Conservation (phyloP, 1,284 basidiomycete genomes). For the Athelia psychrophila region DNA sequence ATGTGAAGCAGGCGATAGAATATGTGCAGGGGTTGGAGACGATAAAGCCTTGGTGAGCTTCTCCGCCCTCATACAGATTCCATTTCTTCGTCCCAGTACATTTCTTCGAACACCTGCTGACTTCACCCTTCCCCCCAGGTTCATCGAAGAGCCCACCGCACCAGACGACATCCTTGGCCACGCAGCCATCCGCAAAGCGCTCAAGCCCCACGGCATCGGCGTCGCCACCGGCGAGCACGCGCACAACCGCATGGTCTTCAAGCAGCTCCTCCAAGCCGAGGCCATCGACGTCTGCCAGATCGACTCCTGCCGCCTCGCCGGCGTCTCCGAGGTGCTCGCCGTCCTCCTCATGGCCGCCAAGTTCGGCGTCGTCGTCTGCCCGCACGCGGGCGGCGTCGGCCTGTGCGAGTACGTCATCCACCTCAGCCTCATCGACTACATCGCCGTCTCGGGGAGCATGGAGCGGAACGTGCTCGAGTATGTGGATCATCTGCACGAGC, state of each 20-base stretch:
- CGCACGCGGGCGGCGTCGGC: constrained; percentile 94
- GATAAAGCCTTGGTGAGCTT: constrained; percentile 82
- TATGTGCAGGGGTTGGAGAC: constrained; percentile 82
- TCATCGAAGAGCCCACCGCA: constrained; percentile 94
- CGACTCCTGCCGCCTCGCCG: constrained; percentile 90
- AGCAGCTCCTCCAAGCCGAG: constrained; percentile 90
- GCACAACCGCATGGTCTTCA: constrained; percentile 97
- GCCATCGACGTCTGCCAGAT: constrained; percentile 97
- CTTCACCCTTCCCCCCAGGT: constrained; percentile 44
- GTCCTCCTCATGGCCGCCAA: constrained; percentile 96
- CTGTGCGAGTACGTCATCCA: constrained; percentile 94
- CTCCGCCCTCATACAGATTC: not conserved
- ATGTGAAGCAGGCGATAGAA: constrained; percentile 89
- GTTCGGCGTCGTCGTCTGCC: constrained; percentile 88
- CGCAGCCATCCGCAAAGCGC: constrained; percentile 75
- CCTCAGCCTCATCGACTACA: constrained; percentile 87
- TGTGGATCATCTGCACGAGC: constrained; percentile 90
- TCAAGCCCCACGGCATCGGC: constrained; percentile 84
- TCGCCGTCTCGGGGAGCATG: constrained; percentile 87
- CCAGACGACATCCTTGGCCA: constrained; percentile 90
- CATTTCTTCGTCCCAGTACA: not conserved
- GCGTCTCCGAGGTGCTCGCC: constrained; percentile 90
- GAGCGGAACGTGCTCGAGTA: constrained; percentile 92
- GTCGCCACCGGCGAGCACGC: constrained; percentile 97
- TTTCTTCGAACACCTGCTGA: not conserved